Conservation (phyloP, 2,329 filamentous ascomycete species). For the Alternaria tenuissima region DNA sequence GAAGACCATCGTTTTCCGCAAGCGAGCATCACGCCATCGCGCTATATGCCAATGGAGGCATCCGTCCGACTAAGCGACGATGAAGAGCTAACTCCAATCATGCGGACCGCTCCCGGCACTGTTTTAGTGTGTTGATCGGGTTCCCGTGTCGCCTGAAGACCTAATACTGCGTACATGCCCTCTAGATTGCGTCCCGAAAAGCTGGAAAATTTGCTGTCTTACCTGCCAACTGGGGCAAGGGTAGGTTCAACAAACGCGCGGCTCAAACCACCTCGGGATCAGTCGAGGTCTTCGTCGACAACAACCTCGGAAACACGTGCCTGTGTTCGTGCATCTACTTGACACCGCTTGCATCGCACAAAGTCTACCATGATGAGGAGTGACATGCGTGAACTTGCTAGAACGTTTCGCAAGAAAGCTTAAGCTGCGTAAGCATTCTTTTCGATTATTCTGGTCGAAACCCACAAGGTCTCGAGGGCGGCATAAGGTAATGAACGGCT, state of each 20-base stretch:
- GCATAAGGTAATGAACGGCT: not conserved
- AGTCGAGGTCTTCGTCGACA: not conserved
- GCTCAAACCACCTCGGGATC: not conserved
- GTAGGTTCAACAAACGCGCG: not conserved
- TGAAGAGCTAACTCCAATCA: not conserved
- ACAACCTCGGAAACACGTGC: not conserved
- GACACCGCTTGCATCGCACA: not conserved
- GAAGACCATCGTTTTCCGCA: not conserved
- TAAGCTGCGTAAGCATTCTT: not conserved
- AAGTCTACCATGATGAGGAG: not conserved
- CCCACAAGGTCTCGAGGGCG: not conserved
- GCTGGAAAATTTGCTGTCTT: not conserved
- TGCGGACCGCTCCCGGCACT: slow-evolving; percentile 11
- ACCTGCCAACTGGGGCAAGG: not conserved
- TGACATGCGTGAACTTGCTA: not conserved
- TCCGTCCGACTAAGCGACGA: not conserved
- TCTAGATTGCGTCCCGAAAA: not conserved
- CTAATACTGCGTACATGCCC: not conserved
- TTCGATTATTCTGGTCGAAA: not conserved
- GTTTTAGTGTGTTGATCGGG: not conserved
- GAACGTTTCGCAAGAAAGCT: not conserved
- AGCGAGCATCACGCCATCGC: not conserved
- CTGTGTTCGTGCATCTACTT: not conserved
- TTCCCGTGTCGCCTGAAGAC: not conserved
- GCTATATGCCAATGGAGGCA: not conserved